Base-by-base conservation (phyloP, 2,329 filamentous ascomycete genomes). In the Botrytis hyacinthi region DNA sequence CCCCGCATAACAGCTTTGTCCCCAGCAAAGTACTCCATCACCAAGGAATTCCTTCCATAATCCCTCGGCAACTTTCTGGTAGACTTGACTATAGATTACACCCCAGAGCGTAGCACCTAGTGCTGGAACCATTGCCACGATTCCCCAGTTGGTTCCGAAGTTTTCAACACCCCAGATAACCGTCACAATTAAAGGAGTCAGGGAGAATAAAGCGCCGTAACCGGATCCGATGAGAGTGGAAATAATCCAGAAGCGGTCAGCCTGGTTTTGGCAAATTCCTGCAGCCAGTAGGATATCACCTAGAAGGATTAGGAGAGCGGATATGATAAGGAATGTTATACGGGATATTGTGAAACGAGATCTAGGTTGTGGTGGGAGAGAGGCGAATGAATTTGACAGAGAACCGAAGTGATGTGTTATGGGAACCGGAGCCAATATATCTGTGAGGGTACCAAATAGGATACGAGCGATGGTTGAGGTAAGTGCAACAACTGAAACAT, bases 141-240 rank as follows among this genome's bases (percentile, higher is more conserved):
- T 95, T 16, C 96, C 96, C 90, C 95, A 99, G 79, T 99, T 98
- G 0, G 96, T 99, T 73, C 94, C 96, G 81, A 99, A 98, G 81
- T 98, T 99, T 84, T 98, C 95, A 0, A 97, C 94, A 40, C 96
- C 96, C 96, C 96, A 99, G 63, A 99, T 95, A 16, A 98, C 94
- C n/a, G 91, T 94, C 78, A 98, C 92, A 73, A 98, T 93, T 76
- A 98, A 95, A 3, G 96, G 96, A 0, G 93, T 92, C 9, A 98
- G 87, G 66, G 90, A 92, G 84, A 98, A 99, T 35, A 95, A 89
- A 46, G 95, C 95, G 62, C 96, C 96, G 80, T 99, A 98, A 62
- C 96, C 96, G 1, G 94, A 91, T 10, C 96, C 96, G 10, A 99
- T 90, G 1, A 95, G 87, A 0, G 92, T 89, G 0, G 94, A 97